Percentiles rank a stretch among this genome's conserved stretches.
Evolutionary conservation across 2,329 filamentous ascomycete genomes (phyloP).

Genomic region (Thielaviopsis musarum): DNA sequence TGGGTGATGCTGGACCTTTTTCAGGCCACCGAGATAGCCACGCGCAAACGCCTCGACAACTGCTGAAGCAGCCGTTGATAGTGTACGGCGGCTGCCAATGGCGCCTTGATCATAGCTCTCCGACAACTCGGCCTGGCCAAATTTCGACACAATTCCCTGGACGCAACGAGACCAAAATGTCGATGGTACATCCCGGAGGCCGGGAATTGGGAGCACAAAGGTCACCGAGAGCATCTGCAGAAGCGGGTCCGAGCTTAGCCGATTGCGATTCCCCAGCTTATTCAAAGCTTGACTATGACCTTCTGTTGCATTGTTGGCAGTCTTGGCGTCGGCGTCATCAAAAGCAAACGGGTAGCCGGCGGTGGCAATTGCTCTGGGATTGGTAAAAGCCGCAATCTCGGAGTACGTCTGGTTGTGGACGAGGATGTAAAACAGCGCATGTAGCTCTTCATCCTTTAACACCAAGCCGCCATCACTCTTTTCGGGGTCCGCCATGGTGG

Average conservation of each 20-base stretch:
- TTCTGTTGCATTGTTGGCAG: conserved; percentile 12
- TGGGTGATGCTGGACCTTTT: conserved; percentile 13
- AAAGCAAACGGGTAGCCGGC: conserved; percentile 54
- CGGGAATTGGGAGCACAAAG: conserved; percentile 49
- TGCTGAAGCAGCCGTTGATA: conserved; percentile 54
- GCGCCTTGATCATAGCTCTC: conserved; percentile 71
- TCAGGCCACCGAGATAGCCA: conserved; percentile 47
- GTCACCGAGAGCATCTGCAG: conserved; percentile 43
- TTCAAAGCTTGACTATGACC: conserved; percentile 22
- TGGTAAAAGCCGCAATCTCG: conserved; percentile 58
- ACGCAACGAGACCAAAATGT: conserved; percentile 51
- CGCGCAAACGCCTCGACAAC: conserved; percentile 53
- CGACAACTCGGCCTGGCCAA: conserved; percentile 53
- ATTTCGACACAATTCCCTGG: conserved; percentile 39
- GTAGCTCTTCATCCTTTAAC: conserved; percentile 25
- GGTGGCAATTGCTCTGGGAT: conserved; percentile 41
- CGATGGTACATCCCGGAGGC: conserved; percentile 41
- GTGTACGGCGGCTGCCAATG: conserved; percentile 55
- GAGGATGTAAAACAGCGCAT: conserved; percentile 42
- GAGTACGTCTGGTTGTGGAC: conserved; percentile 42
- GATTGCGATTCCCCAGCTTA: not conserved
- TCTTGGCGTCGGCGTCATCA: conserved; percentile 15
- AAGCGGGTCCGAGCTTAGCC: conserved; percentile 28
- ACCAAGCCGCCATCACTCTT: not conserved
- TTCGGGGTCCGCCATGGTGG: not conserved